Conservation (phyloP, 2,329 filamentous ascomycete genomes). For the Aspergillus sp. region DNA sequence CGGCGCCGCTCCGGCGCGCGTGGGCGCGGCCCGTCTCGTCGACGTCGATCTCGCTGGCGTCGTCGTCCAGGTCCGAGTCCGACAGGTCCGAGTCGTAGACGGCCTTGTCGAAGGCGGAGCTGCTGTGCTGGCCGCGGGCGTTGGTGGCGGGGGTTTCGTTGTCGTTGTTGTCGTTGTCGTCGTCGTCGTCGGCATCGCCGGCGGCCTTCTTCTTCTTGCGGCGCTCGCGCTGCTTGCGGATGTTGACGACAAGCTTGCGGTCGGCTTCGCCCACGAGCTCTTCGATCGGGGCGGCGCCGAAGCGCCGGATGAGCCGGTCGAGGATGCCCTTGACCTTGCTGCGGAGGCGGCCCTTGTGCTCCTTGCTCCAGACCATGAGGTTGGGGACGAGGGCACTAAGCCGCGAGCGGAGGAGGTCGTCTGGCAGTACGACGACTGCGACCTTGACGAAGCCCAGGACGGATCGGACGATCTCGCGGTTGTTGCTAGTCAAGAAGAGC, state of each 20-base stretch:
- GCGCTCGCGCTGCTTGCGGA: slow-evolving; percentile 90
- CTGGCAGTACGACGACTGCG: slow-evolving; percentile 80
- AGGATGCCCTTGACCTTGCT: slow-evolving; percentile 98
- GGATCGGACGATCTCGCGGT: slow-evolving; percentile 91
- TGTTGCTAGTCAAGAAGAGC: slow-evolving; percentile 92
- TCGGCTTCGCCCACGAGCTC: slow-evolving; percentile 79
- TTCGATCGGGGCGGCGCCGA: slow-evolving; percentile 79
- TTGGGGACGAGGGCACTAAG: slow-evolving; percentile 79
- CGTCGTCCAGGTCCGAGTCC: slow-evolving; percentile 61
- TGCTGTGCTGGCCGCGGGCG: slow-evolving; percentile 32
- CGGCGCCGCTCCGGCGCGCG: slow-evolving; percentile 31
- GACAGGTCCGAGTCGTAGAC: slow-evolving; percentile 88
- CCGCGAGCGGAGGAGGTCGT: slow-evolving; percentile 73
- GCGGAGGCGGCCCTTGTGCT: slow-evolving; percentile 96
- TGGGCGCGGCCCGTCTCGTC: slow-evolving; percentile 34
- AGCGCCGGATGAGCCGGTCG: slow-evolving; percentile 88
- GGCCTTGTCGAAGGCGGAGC: slow-evolving; percentile 23
- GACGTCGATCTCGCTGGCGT: slow-evolving; percentile 46
- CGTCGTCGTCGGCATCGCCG: slow-evolving; percentile 57
- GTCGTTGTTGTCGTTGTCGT: slow-evolving; percentile 51
- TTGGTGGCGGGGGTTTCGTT: slow-evolving; percentile 46
- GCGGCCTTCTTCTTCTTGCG: slow-evolving; percentile 84
- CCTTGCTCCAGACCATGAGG: slow-evolving; percentile 92
- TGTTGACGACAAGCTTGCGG: slow-evolving; percentile 86
- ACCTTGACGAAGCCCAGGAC: slow-evolving; percentile 97